Evolutionary conservation across 2,329 filamentous ascomycete genomes (phyloP), one percentile per base, ranked within the genome.

Genomic region (Arthrobotrys sphaeroides): DNA sequence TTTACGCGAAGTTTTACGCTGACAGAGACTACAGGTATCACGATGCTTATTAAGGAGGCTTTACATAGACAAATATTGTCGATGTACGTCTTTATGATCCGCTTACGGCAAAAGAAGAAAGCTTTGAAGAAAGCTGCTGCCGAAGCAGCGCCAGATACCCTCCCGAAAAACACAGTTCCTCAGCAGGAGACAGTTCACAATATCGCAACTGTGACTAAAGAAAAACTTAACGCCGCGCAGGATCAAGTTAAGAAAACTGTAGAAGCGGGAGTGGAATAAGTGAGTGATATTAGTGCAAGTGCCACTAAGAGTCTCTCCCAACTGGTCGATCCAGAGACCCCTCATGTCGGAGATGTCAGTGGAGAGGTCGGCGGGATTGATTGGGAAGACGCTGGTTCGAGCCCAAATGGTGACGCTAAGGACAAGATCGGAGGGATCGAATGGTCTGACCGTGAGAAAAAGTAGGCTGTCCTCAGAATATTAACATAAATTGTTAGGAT

Each of bases 1-100:
- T 36, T 31, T 26, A 42, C 5, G 26, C 28, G 20, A 3, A 28
- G 12, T 13, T 26, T 18, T 7, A 13, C 40, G 16, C 62, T 75
- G 59, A 78, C 12, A 49, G 28, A 13, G 33, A 53, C 22, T 28
- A 42, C 24, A 80, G 79, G 78, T 0, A 87, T 93, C 60, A 94
- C 93, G 0, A 96, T 96, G 91, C 84, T 94, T 64, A 88, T 91
- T 72, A 97, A 97, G 82, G 91, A 94, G 67, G 84, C 87, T 3
- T 87, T 95, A 6, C 91, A 96, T 81, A 85, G 87, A 26, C 82
- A 90, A 13, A 88, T 96, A 67, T 87, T 96, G 73, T 88, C 88
- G 77, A 79, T 90, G 3, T 96, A 94, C 82, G 91, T 92, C 78
- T 80, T 89, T 5, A 80, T 90, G 1, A 82, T 91, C n/a, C 73